Conservation (phyloP, 495 filamentous ascomycete species). For the Ramalina intermedia region DNA sequence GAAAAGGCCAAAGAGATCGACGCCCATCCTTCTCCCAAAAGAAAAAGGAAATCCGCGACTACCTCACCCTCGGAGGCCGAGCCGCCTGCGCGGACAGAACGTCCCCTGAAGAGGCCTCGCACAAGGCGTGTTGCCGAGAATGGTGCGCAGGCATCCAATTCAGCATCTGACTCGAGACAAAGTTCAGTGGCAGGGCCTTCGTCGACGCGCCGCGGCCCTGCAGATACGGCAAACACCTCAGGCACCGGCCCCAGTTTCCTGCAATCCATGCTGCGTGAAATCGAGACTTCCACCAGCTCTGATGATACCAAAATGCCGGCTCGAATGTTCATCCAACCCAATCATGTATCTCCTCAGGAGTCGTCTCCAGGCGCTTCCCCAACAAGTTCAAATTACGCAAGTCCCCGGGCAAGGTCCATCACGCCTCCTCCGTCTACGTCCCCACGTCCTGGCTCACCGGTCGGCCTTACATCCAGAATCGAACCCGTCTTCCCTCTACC, state of each 20-base stretch:
- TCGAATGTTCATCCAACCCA: conserved; percentile 30
- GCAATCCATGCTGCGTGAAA: conserved; percentile 71
- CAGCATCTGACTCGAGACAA: conserved; percentile 17
- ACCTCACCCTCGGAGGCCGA: conserved; percentile 52
- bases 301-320: conserved; percentile 36
- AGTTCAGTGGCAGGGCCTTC: conserved; percentile 11
- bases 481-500: conserved; percentile 44
- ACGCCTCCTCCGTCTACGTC: conserved; percentile 57
- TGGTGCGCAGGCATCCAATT: conserved; percentile 30
- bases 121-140: conserved; percentile 43
- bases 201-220: conserved; percentile 11
- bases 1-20: conserved; percentile 67
- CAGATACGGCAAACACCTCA: conserved; percentile 20
- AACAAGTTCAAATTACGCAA: conserved; percentile 47
- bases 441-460: conserved; percentile 50
- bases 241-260: conserved; percentile 50
- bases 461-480: conserved; percentile 50
- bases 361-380: conserved; percentile 68
- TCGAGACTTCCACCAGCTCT: conserved; percentile 51
- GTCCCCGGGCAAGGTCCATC: conserved; percentile 51
- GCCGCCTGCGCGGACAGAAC: conserved; percentile 42
- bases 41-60: conserved; percentile 72
- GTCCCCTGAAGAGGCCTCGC: conserved; percentile 59
- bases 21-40: conserved; percentile 27
- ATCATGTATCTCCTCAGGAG: conserved; percentile 35